Evolutionary conservation across 2,329 filamentous ascomycete genomes (phyloP).

Genomic region (Arthrobotrys megalospora): DNA sequence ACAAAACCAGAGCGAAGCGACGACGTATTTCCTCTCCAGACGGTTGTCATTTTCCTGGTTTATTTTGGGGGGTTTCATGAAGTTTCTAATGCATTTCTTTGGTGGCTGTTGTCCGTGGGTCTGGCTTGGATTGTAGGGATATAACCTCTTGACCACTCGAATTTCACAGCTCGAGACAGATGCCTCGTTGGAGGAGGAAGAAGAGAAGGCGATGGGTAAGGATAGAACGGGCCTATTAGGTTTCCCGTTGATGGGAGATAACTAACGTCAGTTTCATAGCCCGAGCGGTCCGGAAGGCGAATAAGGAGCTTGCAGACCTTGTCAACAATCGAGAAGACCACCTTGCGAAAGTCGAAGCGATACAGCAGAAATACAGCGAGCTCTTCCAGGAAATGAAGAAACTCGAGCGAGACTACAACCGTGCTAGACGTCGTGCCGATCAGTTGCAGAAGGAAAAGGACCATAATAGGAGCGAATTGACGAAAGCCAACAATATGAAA

Average conservation of each 20-base stretch:
- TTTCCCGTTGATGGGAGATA: neutral
- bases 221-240: slow-evolving; percentile 1
- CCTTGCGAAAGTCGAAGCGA: slow-evolving; percentile 88
- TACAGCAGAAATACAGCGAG: slow-evolving; percentile 92
- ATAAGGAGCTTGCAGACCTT: slow-evolving; percentile 87
- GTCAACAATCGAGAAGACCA: slow-evolving; percentile 91
- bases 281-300: slow-evolving; percentile 83
- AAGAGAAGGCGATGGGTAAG: slow-evolving; percentile 93
- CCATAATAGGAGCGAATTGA: slow-evolving; percentile 86
- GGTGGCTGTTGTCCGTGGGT: slow-evolving; percentile 29
- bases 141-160: slow-evolving; percentile 88
- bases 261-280: slow-evolving; percentile 58
- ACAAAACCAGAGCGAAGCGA: slow-evolving; percentile 31
- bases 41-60: slow-evolving; percentile 24
- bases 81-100: slow-evolving; percentile 49
- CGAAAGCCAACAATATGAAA: slow-evolving; percentile 90
- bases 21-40: slow-evolving; percentile 29
- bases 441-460: slow-evolving; percentile 97
- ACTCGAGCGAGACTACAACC: slow-evolving; percentile 91
- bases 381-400: slow-evolving; percentile 95
- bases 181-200: slow-evolving; percentile 92
- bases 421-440: slow-evolving; percentile 95
- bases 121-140: slow-evolving; percentile 62
- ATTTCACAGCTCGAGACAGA: slow-evolving; percentile 96
- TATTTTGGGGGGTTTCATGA: slow-evolving; percentile 25